phyloP scores from a whole-genome alignment of 2,329 filamentous ascomycete species.

The Aspergillus floridensis region DNA sequence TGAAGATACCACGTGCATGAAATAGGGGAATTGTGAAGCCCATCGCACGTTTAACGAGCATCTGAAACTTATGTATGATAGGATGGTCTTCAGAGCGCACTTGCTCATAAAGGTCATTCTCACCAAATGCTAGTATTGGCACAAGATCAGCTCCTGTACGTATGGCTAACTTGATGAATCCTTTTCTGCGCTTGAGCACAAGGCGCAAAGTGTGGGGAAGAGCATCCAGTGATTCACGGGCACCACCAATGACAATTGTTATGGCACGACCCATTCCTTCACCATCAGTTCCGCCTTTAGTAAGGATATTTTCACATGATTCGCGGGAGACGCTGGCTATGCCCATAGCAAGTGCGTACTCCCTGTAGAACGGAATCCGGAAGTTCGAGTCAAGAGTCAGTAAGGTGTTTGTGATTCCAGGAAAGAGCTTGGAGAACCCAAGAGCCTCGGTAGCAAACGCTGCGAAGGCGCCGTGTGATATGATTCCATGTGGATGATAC shows the following conservation, averaged over 20 bases:
- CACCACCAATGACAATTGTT: conserved; percentile 91
- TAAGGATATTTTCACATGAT: conserved; percentile 84
- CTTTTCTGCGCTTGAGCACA: conserved; percentile 79
- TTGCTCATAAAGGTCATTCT: conserved; percentile 95
- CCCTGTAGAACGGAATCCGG: conserved; percentile 85
- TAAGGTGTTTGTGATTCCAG: conserved; percentile 90
- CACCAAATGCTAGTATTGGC: conserved; percentile 86
- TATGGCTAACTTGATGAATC: conserved; percentile 91
- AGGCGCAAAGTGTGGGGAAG: conserved; percentile 73
- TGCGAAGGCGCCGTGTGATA: conserved; percentile 91
- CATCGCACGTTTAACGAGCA: conserved; percentile 77
- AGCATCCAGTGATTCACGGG: conserved; percentile 86
- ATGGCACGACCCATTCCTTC: conserved; percentile 94
- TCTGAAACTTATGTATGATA: conserved; percentile 74
- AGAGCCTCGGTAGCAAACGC: conserved; percentile 89
- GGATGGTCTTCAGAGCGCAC: conserved; percentile 74
- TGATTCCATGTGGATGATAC: conserved; percentile 96
- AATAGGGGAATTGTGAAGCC: conserved; percentile 92
- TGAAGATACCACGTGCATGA: conserved; percentile 89
- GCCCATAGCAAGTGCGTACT: conserved; percentile 88
- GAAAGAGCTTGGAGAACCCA: conserved; percentile 82
- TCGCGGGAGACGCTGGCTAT: conserved; percentile 86
- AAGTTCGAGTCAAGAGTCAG: conserved; percentile 96
- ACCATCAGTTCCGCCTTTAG: conserved; percentile 69
- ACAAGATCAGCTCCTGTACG: conserved; percentile 91